Evolutionary conservation across 2,329 filamentous ascomycete genomes (phyloP), one percentile per base, ranked within the genome.

Genomic region (Verticillium alfalfae): DNA sequence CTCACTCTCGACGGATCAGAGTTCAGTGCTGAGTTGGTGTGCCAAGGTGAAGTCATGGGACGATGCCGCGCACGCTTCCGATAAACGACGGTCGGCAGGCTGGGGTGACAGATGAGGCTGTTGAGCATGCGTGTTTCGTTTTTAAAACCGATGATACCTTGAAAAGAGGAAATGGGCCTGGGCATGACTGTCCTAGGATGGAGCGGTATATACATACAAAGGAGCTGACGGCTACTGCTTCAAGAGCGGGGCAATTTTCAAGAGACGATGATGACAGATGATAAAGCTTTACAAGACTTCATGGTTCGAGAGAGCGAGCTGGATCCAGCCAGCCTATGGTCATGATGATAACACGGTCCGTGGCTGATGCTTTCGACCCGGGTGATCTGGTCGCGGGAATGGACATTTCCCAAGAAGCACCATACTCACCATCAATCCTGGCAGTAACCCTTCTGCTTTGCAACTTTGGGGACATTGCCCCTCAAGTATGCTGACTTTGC

Each of bases 41-140:
- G 95, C 79, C 95, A 99, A 76, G 95, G 95, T 71, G 95, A 98
- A 77, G 93, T 99, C 67, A 99, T 98, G 95, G 95, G 95, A 67
- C 88, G 94, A 66, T 98, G 94, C 85, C 89, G 93, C 66, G 91
- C 94, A 63, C 87, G 93, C 73, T 98, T 98, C 83, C 82, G 86
- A 76, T 89, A 79, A 75, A 74, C 60, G 61, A 34, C 12, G 54
- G 54, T 31, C 34, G 54, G 16, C 26, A 22, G 5, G 54, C 15
- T 56, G 54, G 31, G 9, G 15, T 56, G 54, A 22, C 26, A 15
- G 34, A 36, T 52, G 45, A 22, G n/a, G 39, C 39, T 41, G 45
- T 52, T 52, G 18, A 52, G 45, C 8, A 52, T 52, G 45, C 9
- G 10, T 22, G 45, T 22, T 52, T 52, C 45, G 45, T 60, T 64